Conservation (phyloP, 2,329 filamentous ascomycete genomes). For the Aquanectria penicillioides region DNA sequence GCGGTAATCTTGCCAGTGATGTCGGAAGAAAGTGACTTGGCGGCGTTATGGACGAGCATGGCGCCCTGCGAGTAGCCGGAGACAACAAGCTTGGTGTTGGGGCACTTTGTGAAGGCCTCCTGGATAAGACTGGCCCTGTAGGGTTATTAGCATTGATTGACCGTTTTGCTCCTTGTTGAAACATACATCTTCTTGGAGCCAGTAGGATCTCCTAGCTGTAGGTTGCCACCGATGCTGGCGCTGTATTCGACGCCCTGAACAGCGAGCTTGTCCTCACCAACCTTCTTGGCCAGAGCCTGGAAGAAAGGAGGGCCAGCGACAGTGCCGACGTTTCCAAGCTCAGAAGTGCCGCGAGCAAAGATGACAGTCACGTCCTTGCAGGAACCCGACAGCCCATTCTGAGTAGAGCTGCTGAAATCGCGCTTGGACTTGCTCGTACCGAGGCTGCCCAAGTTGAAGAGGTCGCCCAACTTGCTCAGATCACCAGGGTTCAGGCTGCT, state of each 20-base stretch:
- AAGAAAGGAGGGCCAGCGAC: slow-evolving; percentile 62
- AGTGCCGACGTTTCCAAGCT: slow-evolving; percentile 61
- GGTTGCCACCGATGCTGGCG: slow-evolving; percentile 56
- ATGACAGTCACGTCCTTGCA: slow-evolving; percentile 58
- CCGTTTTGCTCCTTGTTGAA: background rate
- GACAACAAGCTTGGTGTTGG: slow-evolving; percentile 57
- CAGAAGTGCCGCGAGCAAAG: slow-evolving; percentile 65
- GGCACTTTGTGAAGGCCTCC: slow-evolving; percentile 53
- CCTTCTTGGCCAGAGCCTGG: slow-evolving; percentile 51
- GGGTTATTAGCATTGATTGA: background rate
- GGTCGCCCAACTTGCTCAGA: background rate
- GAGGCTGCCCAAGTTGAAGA: slow-evolving; percentile 4
- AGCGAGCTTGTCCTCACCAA: slow-evolving; percentile 56
- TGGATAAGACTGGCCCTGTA: slow-evolving; percentile 34
- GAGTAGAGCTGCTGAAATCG: slow-evolving; percentile 30
- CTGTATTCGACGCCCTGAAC: slow-evolving; percentile 66
- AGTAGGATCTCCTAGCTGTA: slow-evolving; percentile 55
- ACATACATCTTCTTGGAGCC: slow-evolving; percentile 60
- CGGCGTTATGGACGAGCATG: slow-evolving; percentile 56
- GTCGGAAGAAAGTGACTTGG: slow-evolving; percentile 49
- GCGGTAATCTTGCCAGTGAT: slow-evolving; percentile 42
- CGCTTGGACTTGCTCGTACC: background rate
- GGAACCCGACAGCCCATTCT: slow-evolving; percentile 36
- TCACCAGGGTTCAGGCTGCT: background rate
- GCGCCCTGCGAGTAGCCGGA: slow-evolving; percentile 57